These are phyloP conservation scores for Colletotrichum sp. DNA, from an alignment of 2,329 filamentous ascomycete genomes.

Conservation along the genomic window DNA sequence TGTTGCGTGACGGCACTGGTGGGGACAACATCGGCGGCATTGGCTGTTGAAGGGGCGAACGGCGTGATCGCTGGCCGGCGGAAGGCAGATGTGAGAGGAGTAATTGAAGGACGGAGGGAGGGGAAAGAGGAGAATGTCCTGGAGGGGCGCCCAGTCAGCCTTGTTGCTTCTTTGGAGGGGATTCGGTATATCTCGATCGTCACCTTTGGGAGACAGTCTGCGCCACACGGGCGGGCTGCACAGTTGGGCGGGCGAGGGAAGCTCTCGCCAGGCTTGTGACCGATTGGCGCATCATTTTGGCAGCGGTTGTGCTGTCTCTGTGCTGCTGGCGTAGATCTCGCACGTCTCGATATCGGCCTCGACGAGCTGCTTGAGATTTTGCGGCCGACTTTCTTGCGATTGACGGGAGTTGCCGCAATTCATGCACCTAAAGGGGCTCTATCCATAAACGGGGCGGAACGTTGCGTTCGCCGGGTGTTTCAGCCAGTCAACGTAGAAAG, in stretches of 20 bases:
- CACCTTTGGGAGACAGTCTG: conserved; percentile 6
- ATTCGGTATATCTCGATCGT: background rate
- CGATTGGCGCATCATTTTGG: conserved; percentile 21
- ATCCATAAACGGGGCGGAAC: background rate
- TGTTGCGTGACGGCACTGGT: conserved; percentile 52
- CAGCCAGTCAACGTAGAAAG: background rate
- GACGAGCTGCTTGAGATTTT: conserved; percentile 3
- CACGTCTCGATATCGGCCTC: background rate
- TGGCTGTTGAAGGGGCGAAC: conserved; percentile 32
- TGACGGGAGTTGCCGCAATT: background rate
- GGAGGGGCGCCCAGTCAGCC: background rate
- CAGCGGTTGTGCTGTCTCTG: background rate
- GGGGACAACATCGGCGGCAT: conserved; percentile 49
- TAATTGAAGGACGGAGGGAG: conserved; percentile 52
- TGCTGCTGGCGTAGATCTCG: background rate
- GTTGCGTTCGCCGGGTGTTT: conserved; percentile 8
- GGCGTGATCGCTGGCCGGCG: conserved; percentile 31
- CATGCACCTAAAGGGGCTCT: conserved; percentile 7
- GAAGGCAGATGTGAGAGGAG: conserved; percentile 34
- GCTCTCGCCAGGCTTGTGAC: conserved; percentile 1
- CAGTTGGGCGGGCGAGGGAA: background rate
- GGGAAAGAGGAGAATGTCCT: conserved; percentile 57
- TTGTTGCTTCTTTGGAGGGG: background rate
- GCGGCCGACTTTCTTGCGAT: conserved; percentile 10
- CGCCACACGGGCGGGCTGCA: background rate